Evolutionary conservation across 768 basidiomycete genomes (phyloP), one percentile per base, ranked within the genome.

Genomic region (Lyophyllum decastes): DNA sequence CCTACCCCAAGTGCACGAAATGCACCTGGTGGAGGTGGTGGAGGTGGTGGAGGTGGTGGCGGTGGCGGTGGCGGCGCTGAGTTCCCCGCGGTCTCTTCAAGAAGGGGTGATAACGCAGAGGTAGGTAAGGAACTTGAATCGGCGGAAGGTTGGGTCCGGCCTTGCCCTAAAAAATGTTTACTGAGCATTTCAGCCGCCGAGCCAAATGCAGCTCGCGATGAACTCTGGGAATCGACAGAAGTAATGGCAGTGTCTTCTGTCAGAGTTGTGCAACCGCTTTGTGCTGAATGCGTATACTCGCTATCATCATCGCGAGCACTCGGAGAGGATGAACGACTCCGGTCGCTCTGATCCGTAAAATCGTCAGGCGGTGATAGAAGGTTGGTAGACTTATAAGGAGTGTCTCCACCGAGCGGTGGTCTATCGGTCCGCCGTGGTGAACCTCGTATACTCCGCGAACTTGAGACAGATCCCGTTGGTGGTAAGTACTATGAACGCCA

Each of bases 391-490:
- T 76, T 82, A 62, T 73, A 76, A 51, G 64, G 73, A 54, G 68
- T 68, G 52, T 76, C 77, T 54, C 73, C 66, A 6, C 75, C 78
- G 52, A 80, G 70, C 38, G 73, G 70, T 19, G 80, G 75, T 40
- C 80, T 73, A 41, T 82, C 82, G 21, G 77, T 76, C 19, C 82
- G 82, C 61, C 86, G 80, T 40, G 90, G 89, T 2, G 89, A 90
- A 19, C 80, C 84, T 61, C 87, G 79, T 35, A 89, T 77, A 65
- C 88, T 91, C 49, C 89, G 82, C 40, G 87, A 83, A 67, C 83
- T 87, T 6, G 86, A 82, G 27, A 82, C 70, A 35, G 82, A 77
- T n/a, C 78, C 82, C 46, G 82, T 78, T 61, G 85, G 77, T 16
- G 85, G 83, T 45, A 83, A 82, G 66, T 88, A 87, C 88, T 91